Conservation (phyloP, 1,284 basidiomycete species). For the Trametes hirsuta region DNA sequence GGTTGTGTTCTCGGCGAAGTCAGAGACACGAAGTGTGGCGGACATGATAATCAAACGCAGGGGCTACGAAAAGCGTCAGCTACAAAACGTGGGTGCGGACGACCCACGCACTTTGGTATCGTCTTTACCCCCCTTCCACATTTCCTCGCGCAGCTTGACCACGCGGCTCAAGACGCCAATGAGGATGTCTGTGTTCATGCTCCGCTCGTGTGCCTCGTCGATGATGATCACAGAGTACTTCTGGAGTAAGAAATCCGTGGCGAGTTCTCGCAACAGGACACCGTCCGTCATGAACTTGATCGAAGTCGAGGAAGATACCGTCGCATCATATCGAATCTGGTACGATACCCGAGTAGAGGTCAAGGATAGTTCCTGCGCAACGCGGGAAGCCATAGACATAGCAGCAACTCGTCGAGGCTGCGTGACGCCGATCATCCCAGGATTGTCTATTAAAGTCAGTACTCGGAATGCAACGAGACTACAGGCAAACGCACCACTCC, state of each 20-base stretch:
- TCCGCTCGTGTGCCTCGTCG: conserved; percentile 98
- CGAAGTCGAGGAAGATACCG: conserved; percentile 84
- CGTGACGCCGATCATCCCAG: conserved; percentile 97
- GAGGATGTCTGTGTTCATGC: conserved; percentile 97
- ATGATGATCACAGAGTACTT: conserved; percentile 96
- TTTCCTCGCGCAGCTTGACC: conserved; percentile 83
- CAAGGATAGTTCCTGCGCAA: conserved; percentile 87
- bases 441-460: conserved; percentile 68
- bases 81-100: not conserved
- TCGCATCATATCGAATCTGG: conserved; percentile 97
- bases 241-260: conserved; percentile 86
- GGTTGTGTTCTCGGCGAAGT: conserved; percentile 88
- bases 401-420: conserved; percentile 98
- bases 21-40: conserved; percentile 91
- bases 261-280: conserved; percentile 91
- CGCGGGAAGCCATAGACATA: conserved; percentile 92
- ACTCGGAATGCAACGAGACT: not conserved
- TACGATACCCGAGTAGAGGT: conserved; percentile 86
- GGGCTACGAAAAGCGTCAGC: conserved; percentile 52
- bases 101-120: conserved; percentile 56
- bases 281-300: conserved; percentile 99
- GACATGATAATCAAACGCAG: conserved; percentile 98
- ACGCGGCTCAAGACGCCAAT: conserved; percentile 96
- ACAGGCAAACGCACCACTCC: conserved; percentile 60
- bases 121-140: conserved; percentile 81